Percentiles rank a stretch among this genome's conserved stretches.
Evolutionary conservation across 257 asterid genomes (phyloP).

Genomic region (Solanum bulbocastanum): DNA sequence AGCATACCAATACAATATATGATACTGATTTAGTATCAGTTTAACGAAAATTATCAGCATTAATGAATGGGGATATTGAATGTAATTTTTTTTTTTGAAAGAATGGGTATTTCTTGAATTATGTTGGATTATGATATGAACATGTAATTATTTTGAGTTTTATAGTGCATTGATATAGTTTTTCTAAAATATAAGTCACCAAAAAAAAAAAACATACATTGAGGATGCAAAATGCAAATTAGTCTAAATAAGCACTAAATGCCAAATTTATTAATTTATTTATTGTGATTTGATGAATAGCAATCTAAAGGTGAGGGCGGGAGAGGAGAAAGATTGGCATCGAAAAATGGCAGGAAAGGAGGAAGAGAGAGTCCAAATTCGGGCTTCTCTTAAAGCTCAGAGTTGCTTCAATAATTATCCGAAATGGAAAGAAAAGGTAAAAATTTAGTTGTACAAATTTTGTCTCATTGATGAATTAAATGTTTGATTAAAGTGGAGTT

Average conservation of each 20-base stretch:
- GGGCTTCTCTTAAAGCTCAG: slow-evolving; percentile 42
- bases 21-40: background rate
- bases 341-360: slow-evolving; percentile 41
- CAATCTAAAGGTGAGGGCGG: background rate
- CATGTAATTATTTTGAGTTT: background rate
- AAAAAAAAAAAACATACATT: background rate
- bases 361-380: slow-evolving; percentile 13
- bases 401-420: slow-evolving; percentile 43
- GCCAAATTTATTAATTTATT: background rate
- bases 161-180: too few relatives aligned
- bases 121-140: too few relatives aligned
- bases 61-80: too few relatives aligned
- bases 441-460: background rate
- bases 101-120: too few relatives aligned
- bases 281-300: background rate
- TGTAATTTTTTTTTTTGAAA: too few relatives aligned
- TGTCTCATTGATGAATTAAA: background rate
- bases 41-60: too few relatives aligned
- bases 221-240: background rate
- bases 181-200: background rate
- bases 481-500: background rate
- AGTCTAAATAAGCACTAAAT: background rate
- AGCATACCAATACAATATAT: background rate
- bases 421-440: slow-evolving; percentile 73
- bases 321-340: background rate